Evolutionary conservation across 768 basidiomycete species (phyloP).

Genomic region (Cubamyces sp.): DNA sequence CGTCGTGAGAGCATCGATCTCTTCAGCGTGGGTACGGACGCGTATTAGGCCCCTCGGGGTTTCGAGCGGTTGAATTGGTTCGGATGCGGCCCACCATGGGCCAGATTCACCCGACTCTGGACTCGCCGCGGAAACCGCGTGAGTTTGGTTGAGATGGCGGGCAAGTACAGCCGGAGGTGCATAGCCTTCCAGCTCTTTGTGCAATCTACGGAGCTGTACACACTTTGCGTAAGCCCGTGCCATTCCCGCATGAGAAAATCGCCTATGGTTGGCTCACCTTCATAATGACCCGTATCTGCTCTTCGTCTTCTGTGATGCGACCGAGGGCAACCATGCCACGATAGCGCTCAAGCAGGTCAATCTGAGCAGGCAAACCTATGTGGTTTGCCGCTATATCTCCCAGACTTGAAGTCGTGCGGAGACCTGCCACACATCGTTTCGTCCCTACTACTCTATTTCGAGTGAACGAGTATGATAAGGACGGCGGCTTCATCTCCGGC

Average conservation of each 20-base stretch:
- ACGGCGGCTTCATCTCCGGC: not conserved
- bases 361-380: conserved; percentile 15
- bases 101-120: conserved; percentile 26
- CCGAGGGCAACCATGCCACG: conserved; percentile 50
- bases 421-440: not conserved
- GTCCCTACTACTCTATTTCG: not conserved
- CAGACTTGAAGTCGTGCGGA: not conserved
- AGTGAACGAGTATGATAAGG: not conserved
- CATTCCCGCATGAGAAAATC: not conserved
- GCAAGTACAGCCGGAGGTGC: conserved; percentile 49
- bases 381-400: not conserved
- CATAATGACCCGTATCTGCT: conserved; percentile 56
- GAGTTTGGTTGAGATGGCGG: conserved; percentile 31
- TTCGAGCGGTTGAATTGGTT: conserved; percentile 26
- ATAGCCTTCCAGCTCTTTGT: conserved; percentile 51
- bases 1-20: conserved; percentile 52
- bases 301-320: conserved; percentile 51
- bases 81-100: conserved; percentile 39
- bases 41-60: conserved; percentile 41
- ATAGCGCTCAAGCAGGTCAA: conserved; percentile 53
- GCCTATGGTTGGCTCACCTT: conserved; percentile 40
- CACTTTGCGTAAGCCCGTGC: not conserved
- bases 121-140: not conserved
- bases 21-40: conserved; percentile 52
- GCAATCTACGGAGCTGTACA: conserved; percentile 51